Evolutionary conservation across 192 early-diverging fungal species (phyloP).

Genomic region (Chytriomyces hyalinus): DNA sequence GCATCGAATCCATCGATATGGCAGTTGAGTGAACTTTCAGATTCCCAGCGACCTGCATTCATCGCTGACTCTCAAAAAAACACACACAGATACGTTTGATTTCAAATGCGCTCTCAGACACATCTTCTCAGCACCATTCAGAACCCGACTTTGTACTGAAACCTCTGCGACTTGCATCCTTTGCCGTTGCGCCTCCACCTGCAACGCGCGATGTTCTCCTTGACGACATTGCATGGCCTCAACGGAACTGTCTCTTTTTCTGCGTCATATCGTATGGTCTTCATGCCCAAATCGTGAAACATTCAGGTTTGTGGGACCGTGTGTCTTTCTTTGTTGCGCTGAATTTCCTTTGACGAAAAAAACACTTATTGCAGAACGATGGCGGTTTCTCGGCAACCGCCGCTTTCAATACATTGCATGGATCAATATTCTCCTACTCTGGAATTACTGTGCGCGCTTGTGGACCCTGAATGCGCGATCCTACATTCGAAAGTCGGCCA

Average conservation of each 20-base stretch:
- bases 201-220: conserved; percentile 6
- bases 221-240: not conserved
- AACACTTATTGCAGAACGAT: not conserved
- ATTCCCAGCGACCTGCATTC: not conserved
- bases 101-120: not conserved
- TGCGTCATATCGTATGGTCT: conserved; percentile 38
- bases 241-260: conserved; percentile 27
- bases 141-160: not conserved
- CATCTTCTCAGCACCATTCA: not conserved
- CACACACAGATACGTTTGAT: not conserved
- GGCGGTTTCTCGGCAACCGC: not conserved
- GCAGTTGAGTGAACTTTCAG: conserved; percentile 16
- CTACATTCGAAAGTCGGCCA: too few species aligned
- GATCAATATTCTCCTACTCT: conserved; percentile 4
- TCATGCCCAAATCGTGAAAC: conserved; percentile 41
- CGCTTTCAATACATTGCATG: conserved; percentile 1
- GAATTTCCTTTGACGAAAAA: not conserved
- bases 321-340: conserved; percentile 18
- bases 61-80: not conserved
- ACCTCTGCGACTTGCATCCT: not conserved
- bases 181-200: conserved; percentile 5
- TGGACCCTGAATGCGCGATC: conserved; percentile 15
- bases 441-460: conserved; percentile 13
- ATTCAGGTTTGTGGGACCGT: conserved; percentile 15
- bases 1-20: conserved; percentile 12